These are phyloP conservation scores for Fusarium sp. DNA, from an alignment of 2,329 filamentous ascomycete species.

Conservation along the genomic window DNA sequence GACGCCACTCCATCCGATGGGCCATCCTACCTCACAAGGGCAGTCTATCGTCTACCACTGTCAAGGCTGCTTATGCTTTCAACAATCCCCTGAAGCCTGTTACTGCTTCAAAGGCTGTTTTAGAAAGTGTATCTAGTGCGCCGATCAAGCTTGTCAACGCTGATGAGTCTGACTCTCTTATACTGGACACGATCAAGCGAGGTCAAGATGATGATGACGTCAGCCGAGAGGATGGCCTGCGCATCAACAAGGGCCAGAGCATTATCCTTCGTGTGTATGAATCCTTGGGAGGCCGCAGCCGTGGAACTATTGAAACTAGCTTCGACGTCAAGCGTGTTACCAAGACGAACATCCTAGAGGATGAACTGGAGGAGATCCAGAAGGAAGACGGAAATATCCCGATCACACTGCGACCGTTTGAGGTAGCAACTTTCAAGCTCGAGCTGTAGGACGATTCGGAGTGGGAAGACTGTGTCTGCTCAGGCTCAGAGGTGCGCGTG, in stretches of 20 bases:
- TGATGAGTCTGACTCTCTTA: constrained; percentile 66
- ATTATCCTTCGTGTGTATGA: constrained; percentile 91
- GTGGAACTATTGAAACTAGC: constrained; percentile 75
- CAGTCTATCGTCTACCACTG: constrained; percentile 75
- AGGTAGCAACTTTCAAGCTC: constrained; percentile 84
- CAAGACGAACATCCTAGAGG: constrained; percentile 90
- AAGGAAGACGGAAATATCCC: constrained; percentile 63
- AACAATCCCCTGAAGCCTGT: constrained; percentile 77
- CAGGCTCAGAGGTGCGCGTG: constrained; percentile 31
- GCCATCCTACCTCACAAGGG: constrained; percentile 89
- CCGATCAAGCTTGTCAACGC: constrained; percentile 77
- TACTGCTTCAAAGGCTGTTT: constrained; percentile 44
- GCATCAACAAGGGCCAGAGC: constrained; percentile 77
- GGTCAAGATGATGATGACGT: constrained; percentile 89
- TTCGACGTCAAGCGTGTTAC: constrained; percentile 80
- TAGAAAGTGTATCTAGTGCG: constrained; percentile 45
- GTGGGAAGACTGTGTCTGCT: constrained; percentile 42
- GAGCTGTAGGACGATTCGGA: constrained; percentile 56
- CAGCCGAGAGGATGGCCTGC: constrained; percentile 69
- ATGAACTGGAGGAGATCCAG: constrained; percentile 77
- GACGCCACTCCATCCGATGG: constrained; percentile 86
- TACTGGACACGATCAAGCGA: constrained; percentile 92
- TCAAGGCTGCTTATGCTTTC: constrained; percentile 89
- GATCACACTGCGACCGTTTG: constrained; percentile 80
- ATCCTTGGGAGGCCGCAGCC: constrained; percentile 82